Percentiles rank a stretch among this genome's conserved stretches.
These are phyloP conservation scores for Colletotrichum sp. DNA, from an alignment of 2,329 filamentous ascomycete genomes.

Conservation along the genomic window DNA sequence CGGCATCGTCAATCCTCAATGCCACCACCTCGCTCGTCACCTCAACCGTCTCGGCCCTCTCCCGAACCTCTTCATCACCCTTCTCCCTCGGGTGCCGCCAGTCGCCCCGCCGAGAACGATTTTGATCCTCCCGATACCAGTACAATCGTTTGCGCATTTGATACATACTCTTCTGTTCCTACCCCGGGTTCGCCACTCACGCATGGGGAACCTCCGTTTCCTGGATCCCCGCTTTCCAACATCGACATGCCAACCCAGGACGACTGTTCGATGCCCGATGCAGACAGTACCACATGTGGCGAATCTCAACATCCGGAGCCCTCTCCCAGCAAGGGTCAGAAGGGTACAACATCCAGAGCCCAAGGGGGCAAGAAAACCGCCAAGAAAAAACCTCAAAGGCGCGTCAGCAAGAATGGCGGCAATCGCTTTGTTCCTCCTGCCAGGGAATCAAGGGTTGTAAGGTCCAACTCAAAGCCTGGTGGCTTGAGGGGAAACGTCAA, in stretches of 20 bases:
- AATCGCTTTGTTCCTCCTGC: neutral
- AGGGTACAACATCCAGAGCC: neutral
- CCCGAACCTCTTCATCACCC: neutral
- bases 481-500: neutral
- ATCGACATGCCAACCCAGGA: neutral
- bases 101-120: neutral
- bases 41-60: neutral
- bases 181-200: neutral
- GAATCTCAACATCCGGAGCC: neutral
- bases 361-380: neutral
- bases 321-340: neutral
- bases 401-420: neutral
- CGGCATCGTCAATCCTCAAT: neutral
- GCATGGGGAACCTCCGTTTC: neutral
- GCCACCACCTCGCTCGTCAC: neutral
- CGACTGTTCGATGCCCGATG: neutral
- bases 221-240: neutral
- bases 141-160: neutral
- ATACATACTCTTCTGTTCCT: neutral
- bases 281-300: neutral
- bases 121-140: neutral
- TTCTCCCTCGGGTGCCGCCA: neutral
- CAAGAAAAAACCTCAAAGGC: neutral
- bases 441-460: neutral
- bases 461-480: neutral